phyloP scores from a whole-genome alignment of 495 filamentous ascomycete species.

The Hypoxylon lienhwacheense region DNA sequence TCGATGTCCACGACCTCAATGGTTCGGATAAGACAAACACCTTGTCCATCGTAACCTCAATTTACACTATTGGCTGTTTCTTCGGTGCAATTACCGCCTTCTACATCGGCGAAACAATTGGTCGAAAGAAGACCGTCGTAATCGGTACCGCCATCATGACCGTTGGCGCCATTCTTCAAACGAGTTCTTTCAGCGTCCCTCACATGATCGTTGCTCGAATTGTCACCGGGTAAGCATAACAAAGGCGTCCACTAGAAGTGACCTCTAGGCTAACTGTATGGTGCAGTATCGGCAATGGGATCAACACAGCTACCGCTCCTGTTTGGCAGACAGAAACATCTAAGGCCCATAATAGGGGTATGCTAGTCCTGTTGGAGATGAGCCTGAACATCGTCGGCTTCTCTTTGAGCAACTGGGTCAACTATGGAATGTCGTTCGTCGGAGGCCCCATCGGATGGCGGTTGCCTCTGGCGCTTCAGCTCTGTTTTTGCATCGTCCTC shows the following conservation, averaged over 20 bases:
- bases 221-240: slow-evolving; percentile 44
- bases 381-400: slow-evolving; percentile 64
- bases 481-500: slow-evolving; percentile 47
- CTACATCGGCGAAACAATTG: slow-evolving; percentile 60
- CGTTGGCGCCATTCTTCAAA: slow-evolving; percentile 64
- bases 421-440: slow-evolving; percentile 59
- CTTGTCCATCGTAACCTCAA: slow-evolving; percentile 62
- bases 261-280: slow-evolving; percentile 26
- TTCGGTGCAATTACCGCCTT: slow-evolving; percentile 62
- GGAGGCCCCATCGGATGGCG: slow-evolving; percentile 42
- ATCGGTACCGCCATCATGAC: slow-evolving; percentile 61
- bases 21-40: slow-evolving; percentile 51
- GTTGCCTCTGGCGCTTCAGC: slow-evolving; percentile 51
- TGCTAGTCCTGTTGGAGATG: slow-evolving; percentile 63
- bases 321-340: slow-evolving; percentile 68
- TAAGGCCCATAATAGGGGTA: slow-evolving; percentile 59
- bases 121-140: slow-evolving; percentile 60
- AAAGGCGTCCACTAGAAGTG: slow-evolving; percentile 16
- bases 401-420: slow-evolving; percentile 61
- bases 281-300: slow-evolving; percentile 62
- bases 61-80: slow-evolving; percentile 69
- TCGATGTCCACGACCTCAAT: slow-evolving; percentile 53
- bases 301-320: slow-evolving; percentile 65
- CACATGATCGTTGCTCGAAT: slow-evolving; percentile 69
- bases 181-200: slow-evolving; percentile 59